Base-by-base conservation (phyloP, 495 filamentous ascomycete genomes). In the Neurospora sp. region DNA sequence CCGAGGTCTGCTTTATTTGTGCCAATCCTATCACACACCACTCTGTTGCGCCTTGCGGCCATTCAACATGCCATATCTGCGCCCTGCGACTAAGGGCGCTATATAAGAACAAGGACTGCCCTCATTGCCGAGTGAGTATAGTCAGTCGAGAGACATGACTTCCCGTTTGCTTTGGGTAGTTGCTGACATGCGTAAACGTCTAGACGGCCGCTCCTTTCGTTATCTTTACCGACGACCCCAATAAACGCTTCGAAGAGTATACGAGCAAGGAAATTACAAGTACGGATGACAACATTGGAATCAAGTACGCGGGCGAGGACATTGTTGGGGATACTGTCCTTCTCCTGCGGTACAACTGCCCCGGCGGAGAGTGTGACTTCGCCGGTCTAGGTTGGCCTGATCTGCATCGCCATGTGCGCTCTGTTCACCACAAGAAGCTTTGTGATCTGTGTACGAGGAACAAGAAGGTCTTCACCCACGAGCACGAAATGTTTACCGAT, bases 381-480 rank as follows among this genome's bases (percentile, higher is more conserved):
- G 94, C 95, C 35, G 97, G 95, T 79, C 84, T 94, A 75, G 92
- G 91, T 41, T 99, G 96, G 96, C 93, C 92, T 14, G 93, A 98
- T 78, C 84, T 99, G 74, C 94, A 99, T 81, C 88, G 92, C 70
- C 96, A 99, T 86, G 95, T 98, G 42, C 92, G 90, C 76, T 85
- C 78, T 46, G 88, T 88, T 41, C 96, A 99, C 84, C 84, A 91
- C 74, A 96, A 92, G 82, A 89, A 92, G 78, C 93, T 99, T 91
- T 99, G 96, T 82, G 94, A 97, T 81, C 87, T 98, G 18, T 99
- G 96, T 81, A 95, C 94, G 1, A 84, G 93, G 44, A 93, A 97
- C 82, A 98, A 99, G 84, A 97, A 97, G 75, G 94, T 97, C 44
- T 99, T 99, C 76, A 97, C 96, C 0, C 96, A 98, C 80, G 96